These are phyloP conservation scores for Pneumocystis wakefieldiae DNA, from an alignment of 1,139 yeast genomes.

Conservation along the genomic window DNA sequence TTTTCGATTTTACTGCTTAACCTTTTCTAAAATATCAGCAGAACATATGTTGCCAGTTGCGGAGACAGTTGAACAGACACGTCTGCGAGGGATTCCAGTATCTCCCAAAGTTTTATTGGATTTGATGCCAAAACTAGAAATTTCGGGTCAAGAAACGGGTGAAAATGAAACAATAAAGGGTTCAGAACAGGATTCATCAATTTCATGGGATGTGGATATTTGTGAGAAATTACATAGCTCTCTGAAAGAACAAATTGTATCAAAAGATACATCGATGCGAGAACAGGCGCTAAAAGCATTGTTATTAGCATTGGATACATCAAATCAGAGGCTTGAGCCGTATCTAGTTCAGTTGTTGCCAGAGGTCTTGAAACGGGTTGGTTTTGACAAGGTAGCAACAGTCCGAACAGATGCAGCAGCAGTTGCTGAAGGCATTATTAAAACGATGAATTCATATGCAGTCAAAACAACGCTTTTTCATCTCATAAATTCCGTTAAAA, in stretches of 20 bases:
- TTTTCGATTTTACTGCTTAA: too few relatives aligned
- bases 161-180: background rate
- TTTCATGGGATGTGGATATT: background rate
- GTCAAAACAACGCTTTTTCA: conserved; percentile 80
- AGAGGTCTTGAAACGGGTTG: conserved; percentile 61
- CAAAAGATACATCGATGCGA: conserved; percentile 44
- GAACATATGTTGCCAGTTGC: background rate
- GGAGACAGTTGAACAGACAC: background rate
- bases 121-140: background rate
- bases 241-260: background rate
- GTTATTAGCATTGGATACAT: conserved; percentile 63
- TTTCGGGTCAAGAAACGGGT: background rate
- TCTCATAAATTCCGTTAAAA: conserved; percentile 50
- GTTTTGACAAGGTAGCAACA: conserved; percentile 66
- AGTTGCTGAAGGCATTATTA: conserved; percentile 64
- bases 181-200: background rate
- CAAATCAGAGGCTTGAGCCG: conserved; percentile 91
- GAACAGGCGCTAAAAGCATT: conserved; percentile 75
- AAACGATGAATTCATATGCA: conserved; percentile 80
- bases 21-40: too few relatives aligned
- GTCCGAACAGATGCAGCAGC: conserved; percentile 53
- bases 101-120: background rate
- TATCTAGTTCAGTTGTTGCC: conserved; percentile 63
- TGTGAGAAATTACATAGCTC: background rate
- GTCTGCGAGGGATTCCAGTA: too few relatives aligned